These are phyloP conservation scores for Colletotrichum nymphaeae DNA, from an alignment of 2,329 filamentous ascomycete genomes.

Conservation along the genomic window DNA sequence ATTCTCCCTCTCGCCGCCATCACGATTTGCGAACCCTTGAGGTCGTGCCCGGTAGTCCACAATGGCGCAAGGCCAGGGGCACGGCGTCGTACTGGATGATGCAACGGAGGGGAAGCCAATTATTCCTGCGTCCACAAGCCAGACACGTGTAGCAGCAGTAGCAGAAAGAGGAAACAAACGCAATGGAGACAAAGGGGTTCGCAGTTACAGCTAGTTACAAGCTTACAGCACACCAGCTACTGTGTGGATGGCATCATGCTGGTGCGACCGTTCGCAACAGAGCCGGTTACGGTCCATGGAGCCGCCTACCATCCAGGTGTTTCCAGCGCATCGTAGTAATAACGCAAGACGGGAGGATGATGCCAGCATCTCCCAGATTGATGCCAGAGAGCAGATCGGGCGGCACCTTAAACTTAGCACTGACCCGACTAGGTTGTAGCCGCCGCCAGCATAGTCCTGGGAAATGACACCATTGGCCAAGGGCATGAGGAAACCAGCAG, in stretches of 20 bases:
- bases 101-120: constrained; percentile 2
- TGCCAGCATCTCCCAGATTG: neutral
- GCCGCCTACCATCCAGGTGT: neutral
- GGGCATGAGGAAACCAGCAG: neutral
- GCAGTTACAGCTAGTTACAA: neutral
- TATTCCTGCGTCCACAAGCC: neutral
- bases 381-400: neutral
- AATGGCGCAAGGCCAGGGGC: constrained; percentile 31
- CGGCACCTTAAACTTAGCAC: neutral
- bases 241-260: neutral
- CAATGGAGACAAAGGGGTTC: neutral
- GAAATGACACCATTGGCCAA: constrained; percentile 7
- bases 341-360: neutral
- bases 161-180: constrained; percentile 6
- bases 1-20: constrained; percentile 5
- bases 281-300: neutral
- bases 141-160: neutral
- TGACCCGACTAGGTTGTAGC: neutral
- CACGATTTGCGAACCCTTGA: constrained; percentile 14
- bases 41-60: constrained; percentile 23
- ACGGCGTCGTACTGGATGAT: constrained; percentile 30
- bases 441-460: constrained; percentile 2
- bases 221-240: neutral
- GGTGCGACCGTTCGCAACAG: neutral
- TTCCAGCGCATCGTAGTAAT: neutral